Evolutionary conservation across 192 early-diverging fungal genomes (phyloP), one percentile per base, ranked within the genome.

Genomic region (Backusella parvicylindrica): DNA sequence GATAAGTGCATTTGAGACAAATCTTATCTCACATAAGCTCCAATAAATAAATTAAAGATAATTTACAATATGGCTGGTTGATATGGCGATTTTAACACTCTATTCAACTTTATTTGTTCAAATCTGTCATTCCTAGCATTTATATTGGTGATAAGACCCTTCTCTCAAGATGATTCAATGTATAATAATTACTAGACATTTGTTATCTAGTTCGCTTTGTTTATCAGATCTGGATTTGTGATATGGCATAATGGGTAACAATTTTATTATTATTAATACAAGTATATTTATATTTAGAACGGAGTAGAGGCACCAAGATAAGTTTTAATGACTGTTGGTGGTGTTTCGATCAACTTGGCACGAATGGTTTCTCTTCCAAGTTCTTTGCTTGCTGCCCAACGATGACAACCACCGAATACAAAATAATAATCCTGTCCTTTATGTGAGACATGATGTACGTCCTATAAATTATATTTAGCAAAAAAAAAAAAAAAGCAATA

Each of bases 371-470:
- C 66, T 60, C 47, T 53, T 1, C 67, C 50, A 1, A 75, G 32
- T 32, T 75, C 74, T 70, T 75, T 75, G n/a, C 67, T 68, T 41
- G 74, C 74, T 41, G 66, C 74, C 74, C 74, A 75, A 8, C 74
- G 66, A 64, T 75, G 74, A 38, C 74, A 75, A 3, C 74, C 74
- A 40, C 74, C 74, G 69, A 75, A 70, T 4, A 68, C 74, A 50
- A 75, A 75, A 30, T 75, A 75, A 32, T 75, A 75, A 33, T 75
- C 74, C 31, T 75, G 36, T n/a, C 74, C 74, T 40, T 75, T 75
- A 30, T 75, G 50, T 18, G 37, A 16, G 5, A 75, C 68, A 41
- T 75, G 74, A 41, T 75, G 74, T 33, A 75, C 66, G 30, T 75
- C 74, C 73, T 74, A 68, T 43, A 11, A 37, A 66, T 31, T 18